Percentiles rank a stretch among this genome's conserved stretches.
These are phyloP conservation scores for Citrus medica DNA, from an alignment of 345 rosid genomes.

Conservation along the genomic window DNA sequence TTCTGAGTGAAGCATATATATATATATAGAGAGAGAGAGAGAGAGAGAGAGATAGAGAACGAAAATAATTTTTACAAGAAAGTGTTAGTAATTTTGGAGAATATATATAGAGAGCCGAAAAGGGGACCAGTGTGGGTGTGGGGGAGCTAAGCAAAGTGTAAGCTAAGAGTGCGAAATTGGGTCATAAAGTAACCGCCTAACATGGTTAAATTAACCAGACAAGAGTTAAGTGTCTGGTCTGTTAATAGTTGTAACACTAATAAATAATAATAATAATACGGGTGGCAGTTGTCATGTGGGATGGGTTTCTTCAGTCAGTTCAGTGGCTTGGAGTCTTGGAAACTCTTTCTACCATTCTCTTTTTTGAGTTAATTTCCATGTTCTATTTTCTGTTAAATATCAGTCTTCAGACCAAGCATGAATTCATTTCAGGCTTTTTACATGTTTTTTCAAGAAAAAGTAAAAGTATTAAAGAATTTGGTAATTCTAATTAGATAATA, in stretches of 20 bases:
- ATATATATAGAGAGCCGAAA: constrained; percentile 6
- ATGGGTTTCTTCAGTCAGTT: background rate
- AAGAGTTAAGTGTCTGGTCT: background rate
- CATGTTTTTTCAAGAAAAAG: no score
- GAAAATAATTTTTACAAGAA: background rate
- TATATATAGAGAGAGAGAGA: no score
- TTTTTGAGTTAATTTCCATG: background rate
- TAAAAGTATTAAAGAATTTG: no score
- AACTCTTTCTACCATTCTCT: background rate
- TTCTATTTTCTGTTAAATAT: background rate
- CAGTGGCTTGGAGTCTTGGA: background rate
- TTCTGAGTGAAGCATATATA: background rate
- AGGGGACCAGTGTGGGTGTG: background rate
- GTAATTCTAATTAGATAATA: no score
- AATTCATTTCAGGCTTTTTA: no score
- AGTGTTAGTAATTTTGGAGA: background rate
- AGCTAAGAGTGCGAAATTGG: background rate
- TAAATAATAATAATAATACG: background rate
- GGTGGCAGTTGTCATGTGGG: background rate
- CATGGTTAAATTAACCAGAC: constrained; percentile 21
- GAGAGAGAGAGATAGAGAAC: no score
- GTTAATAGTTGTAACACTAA: background rate
- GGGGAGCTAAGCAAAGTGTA: background rate
- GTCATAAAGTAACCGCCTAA: constrained; percentile 19
- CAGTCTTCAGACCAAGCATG: background rate